Conservation (phyloP, 202 grass and related monocot species). For the Schoenoplectus triqueter region DNA sequence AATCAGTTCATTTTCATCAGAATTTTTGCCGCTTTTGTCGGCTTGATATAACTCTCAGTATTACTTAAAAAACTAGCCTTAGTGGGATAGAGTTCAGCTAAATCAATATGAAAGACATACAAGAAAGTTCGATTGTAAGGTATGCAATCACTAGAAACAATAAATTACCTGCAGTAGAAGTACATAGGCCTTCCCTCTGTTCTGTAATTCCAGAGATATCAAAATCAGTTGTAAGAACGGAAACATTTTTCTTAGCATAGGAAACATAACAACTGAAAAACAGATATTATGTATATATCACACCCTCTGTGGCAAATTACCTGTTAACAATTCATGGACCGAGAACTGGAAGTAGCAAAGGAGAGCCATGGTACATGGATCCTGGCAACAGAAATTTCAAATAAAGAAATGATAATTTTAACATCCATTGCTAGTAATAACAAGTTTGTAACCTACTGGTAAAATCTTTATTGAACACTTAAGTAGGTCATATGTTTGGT, state of each 20-base stretch:
- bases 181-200: constrained; percentile 52
- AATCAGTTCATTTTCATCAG: background rate
- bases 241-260: background rate
- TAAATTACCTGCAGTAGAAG: constrained; percentile 80
- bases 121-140: constrained; percentile 24
- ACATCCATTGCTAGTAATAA: background rate
- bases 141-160: constrained; percentile 29
- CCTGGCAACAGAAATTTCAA: constrained; percentile 55
- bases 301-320: constrained; percentile 46
- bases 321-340: constrained; percentile 72
- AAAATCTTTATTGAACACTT: background rate
- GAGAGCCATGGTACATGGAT: constrained; percentile 95
- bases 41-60: background rate
- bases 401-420: constrained; percentile 20
- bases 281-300: background rate
- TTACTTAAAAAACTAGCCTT: background rate
- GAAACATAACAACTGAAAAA: constrained; percentile 37
- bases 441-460: background rate
- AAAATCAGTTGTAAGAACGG: constrained; percentile 34
- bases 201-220: constrained; percentile 54
- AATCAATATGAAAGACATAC: constrained; percentile 31
- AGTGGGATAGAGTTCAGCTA: background rate
- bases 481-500: background rate
- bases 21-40: background rate
- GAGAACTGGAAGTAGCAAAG: constrained; percentile 77